Conservation (phyloP, 768 basidiomycete species). For the Kwoniella dendrophila region DNA sequence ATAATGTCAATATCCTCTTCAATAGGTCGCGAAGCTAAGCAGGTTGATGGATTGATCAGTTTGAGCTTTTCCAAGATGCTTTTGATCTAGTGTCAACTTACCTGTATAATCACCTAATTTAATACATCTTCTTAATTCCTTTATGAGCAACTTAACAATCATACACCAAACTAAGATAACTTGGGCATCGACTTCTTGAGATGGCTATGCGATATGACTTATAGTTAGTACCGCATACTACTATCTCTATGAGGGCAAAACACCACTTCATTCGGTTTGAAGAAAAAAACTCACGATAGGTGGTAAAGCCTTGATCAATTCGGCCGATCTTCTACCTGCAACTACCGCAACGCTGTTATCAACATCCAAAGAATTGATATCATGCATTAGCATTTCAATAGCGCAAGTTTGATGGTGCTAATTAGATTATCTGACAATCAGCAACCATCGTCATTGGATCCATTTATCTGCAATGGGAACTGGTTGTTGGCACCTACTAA, state of each 20-base stretch:
- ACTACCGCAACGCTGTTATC: constrained; percentile 41
- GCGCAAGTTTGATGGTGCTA: constrained; percentile 44
- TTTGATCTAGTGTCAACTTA: no score
- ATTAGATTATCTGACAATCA: neutral
- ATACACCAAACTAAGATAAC: constrained; percentile 43
- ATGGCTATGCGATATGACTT: constrained; percentile 22
- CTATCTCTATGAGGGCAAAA: no score
- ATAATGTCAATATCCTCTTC: constrained; percentile 25
- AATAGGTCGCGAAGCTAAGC: constrained; percentile 8
- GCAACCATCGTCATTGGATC: constrained; percentile 6
- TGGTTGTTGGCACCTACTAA: constrained; percentile 28
- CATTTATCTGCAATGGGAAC: neutral
- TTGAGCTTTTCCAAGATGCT: neutral
- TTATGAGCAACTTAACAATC: constrained; percentile 37
- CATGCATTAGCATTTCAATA: constrained; percentile 42
- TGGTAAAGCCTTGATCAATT: constrained; percentile 29
- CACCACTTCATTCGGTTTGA: neutral
- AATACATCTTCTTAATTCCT: constrained; percentile 37
- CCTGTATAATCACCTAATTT: constrained; percentile 20
- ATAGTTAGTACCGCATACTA: neutral
- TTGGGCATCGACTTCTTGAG: constrained; percentile 42
- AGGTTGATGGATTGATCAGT: neutral
- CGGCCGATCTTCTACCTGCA: constrained; percentile 32
- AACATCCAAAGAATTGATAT: constrained; percentile 45
- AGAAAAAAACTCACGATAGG: constrained; percentile 30